Evolutionary conservation across 495 filamentous ascomycete genomes (phyloP).

Genomic region (Xylaria scruposa): DNA sequence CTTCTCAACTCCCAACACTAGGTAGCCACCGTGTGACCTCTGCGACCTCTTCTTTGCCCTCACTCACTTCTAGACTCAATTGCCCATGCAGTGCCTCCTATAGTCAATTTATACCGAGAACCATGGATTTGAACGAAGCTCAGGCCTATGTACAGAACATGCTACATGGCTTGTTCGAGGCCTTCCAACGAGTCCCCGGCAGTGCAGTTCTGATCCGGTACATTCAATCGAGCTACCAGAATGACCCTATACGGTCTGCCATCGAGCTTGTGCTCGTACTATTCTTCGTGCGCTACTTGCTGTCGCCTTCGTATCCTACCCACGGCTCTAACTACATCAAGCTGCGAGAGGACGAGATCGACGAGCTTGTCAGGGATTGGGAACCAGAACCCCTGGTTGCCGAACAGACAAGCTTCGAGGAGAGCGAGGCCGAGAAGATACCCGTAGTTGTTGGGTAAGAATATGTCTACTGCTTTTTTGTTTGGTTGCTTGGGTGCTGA

Average conservation of each 20-base stretch:
- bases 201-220: conserved; percentile 95
- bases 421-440: conserved; percentile 80
- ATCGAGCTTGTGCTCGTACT: conserved; percentile 95
- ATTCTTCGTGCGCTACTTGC: conserved; percentile 91
- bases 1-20: neutral
- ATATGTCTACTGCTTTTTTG: conserved; percentile 19
- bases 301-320: conserved; percentile 89
- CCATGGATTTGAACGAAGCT: conserved; percentile 83
- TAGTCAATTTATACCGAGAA: conserved; percentile 7
- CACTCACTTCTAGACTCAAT: neutral
- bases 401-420: conserved; percentile 72
- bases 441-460: conserved; percentile 86
- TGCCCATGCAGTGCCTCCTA: conserved; percentile 9
- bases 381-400: conserved; percentile 90
- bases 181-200: conserved; percentile 89
- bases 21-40: neutral
- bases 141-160: conserved; percentile 72
- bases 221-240: conserved; percentile 94
- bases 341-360: conserved; percentile 93
- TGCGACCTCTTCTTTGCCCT: conserved; percentile 1
- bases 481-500: conserved; percentile 9
- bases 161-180: conserved; percentile 67
- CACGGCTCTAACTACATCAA: conserved; percentile 84
- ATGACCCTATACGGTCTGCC: conserved; percentile 91
- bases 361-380: conserved; percentile 97